phyloP scores from a whole-genome alignment of 305 asterid genomes.

The Fraxinus dipetala region DNA sequence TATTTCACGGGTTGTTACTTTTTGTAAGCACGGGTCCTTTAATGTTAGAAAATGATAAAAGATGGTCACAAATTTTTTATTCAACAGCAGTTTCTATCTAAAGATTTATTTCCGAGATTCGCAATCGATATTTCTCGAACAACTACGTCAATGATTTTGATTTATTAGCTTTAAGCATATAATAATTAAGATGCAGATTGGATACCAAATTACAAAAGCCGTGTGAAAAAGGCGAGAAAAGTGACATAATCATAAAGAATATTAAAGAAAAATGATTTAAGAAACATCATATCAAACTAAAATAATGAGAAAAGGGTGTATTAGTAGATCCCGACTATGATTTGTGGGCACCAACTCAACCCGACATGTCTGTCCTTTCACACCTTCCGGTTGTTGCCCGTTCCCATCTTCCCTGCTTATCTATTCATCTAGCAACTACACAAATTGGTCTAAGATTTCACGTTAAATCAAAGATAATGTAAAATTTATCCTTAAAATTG shows the following conservation, averaged over 20 bases:
- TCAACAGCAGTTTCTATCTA: neutral
- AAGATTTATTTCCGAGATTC: neutral
- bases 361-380: conserved; percentile 40
- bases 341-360: conserved; percentile 55
- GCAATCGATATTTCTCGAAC: neutral
- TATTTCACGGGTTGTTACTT: neutral
- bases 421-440: neutral
- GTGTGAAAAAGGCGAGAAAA: neutral
- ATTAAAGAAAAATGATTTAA: conserved; percentile 6
- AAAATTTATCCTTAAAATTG: neutral
- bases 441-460: neutral
- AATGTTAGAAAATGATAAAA: neutral
- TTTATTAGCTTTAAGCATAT: neutral
- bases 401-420: neutral
- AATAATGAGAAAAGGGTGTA: conserved; percentile 24
- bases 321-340: conserved; percentile 46
- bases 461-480: neutral
- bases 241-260: neutral
- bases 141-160: neutral
- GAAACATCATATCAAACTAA: conserved; percentile 22
- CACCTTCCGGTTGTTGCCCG: conserved; percentile 35
- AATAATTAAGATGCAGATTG: neutral
- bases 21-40: neutral
- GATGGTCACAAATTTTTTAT: neutral
- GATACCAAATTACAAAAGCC: neutral